Conservation (phyloP, 2,329 filamentous ascomycete genomes). For the Aspergillus sp. region DNA sequence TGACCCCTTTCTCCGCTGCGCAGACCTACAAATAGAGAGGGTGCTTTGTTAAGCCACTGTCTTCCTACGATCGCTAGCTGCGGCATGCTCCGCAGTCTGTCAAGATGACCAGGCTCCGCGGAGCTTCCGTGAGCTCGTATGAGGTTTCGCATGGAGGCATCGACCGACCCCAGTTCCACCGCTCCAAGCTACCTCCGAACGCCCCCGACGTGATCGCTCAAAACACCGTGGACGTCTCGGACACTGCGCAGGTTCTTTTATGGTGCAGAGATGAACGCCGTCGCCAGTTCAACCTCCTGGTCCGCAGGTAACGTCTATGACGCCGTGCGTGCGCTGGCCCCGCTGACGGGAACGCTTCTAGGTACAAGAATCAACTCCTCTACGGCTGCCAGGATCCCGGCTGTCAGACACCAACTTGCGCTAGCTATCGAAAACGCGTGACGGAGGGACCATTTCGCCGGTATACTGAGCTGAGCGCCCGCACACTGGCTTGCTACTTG, state of each 20-base stretch:
- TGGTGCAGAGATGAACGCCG: constrained; percentile 45
- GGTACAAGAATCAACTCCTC: constrained; percentile 79
- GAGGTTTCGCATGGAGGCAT: constrained; percentile 30
- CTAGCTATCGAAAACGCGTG: constrained; percentile 71
- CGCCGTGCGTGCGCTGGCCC: constrained; percentile 1
- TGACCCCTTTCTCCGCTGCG: neutral
- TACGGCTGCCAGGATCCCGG: constrained; percentile 70
- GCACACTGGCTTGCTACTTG: constrained; percentile 76
- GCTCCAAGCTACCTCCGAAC: constrained; percentile 44
- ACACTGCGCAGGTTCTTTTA: constrained; percentile 39
- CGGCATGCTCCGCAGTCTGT: constrained; percentile 31
- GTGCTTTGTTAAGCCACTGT: neutral
- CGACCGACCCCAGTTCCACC: constrained; percentile 33
- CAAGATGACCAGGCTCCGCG: constrained; percentile 47
- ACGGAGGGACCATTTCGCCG: constrained; percentile 70
- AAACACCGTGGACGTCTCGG: constrained; percentile 43
- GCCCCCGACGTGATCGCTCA: constrained; percentile 42
- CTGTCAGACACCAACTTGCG: constrained; percentile 77
- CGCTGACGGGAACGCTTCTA: constrained; percentile 35
- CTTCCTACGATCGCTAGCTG: neutral
- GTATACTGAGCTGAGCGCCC: constrained; percentile 79
- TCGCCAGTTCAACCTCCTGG: constrained; percentile 58
- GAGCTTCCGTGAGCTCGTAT: constrained; percentile 39
- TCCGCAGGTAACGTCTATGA: constrained; percentile 60
- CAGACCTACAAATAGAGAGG: neutral